These are phyloP conservation scores for Herpetospermum pedunculosum DNA, from an alignment of 306 rosid species.

Conservation along the genomic window DNA sequence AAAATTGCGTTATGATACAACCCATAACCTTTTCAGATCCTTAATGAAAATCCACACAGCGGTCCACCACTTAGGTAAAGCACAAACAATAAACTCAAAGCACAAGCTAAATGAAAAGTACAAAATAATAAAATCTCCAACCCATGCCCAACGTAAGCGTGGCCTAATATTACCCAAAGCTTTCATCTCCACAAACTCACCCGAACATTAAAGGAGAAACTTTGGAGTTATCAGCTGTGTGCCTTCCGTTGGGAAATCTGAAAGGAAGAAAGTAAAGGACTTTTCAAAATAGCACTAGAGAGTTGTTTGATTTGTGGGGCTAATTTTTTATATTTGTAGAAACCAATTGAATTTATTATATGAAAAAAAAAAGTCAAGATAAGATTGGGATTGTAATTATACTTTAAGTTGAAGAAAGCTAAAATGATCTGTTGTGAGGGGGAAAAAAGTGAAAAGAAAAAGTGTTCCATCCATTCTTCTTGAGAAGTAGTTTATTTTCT, in stretches of 20 bases:
- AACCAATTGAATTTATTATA: neutral
- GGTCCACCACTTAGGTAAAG: no score
- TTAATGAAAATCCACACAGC: no score
- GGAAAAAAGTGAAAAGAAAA: neutral
- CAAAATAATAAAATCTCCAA: no score
- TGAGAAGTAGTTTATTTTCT: neutral
- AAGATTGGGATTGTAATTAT: neutral
- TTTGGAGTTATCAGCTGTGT: neutral
- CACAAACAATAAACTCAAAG: no score
- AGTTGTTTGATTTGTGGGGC: neutral
- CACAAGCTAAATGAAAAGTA: no score
- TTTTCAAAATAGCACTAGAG: neutral
- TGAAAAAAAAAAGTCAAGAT: neutral
- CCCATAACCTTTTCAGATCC: no score
- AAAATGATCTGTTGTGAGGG: neutral
- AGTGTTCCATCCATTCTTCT: neutral
- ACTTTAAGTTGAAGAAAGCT: neutral
- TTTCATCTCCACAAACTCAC: no score
- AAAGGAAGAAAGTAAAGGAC: neutral
- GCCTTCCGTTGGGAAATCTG: neutral
- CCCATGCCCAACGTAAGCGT: no score
- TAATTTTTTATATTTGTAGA: neutral
- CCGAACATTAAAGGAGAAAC: no score
- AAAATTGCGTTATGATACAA: no score
- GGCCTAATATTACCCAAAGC: no score